Conservation (phyloP, 352 stramenopile species). For the Phytophthora lateralis region DNA sequence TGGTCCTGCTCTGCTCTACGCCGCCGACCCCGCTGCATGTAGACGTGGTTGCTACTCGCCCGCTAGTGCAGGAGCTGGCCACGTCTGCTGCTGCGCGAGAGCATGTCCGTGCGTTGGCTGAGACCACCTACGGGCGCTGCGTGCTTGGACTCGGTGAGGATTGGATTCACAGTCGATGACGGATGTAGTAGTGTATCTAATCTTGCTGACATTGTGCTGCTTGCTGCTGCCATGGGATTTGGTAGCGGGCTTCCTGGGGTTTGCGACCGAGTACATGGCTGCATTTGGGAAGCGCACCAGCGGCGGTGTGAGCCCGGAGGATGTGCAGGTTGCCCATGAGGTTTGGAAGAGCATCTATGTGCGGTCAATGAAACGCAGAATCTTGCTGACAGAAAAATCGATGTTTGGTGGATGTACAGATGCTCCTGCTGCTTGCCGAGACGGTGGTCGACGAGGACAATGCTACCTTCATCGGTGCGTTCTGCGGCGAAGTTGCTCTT, state of each 20-base stretch:
- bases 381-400: background rate
- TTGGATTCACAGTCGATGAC: background rate
- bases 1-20: slow-evolving; percentile 44
- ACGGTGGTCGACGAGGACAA: slow-evolving; percentile 83
- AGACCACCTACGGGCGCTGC: slow-evolving; percentile 67
- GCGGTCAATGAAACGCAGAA: background rate
- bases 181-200: background rate
- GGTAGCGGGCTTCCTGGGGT: slow-evolving; percentile 72
- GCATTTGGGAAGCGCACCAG: slow-evolving; percentile 42
- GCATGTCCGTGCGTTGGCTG: slow-evolving; percentile 32
- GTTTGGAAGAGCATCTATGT: slow-evolving; percentile 2
- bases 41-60: slow-evolving; percentile 36
- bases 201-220: slow-evolving; percentile 6
- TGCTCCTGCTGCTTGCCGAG: slow-evolving; percentile 47
- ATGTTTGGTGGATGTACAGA: slow-evolving; percentile 1
- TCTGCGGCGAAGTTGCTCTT: background rate
- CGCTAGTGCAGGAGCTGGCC: slow-evolving; percentile 31
- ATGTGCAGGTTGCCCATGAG: slow-evolving; percentile 49
- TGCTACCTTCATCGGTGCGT: slow-evolving; percentile 71
- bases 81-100: slow-evolving; percentile 32
- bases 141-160: slow-evolving; percentile 72
- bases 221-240: background rate
- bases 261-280: slow-evolving; percentile 50
- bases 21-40: slow-evolving; percentile 30
- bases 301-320: slow-evolving; percentile 26